These are phyloP conservation scores for Hymenoscyphus occultus DNA, from an alignment of 2,329 filamentous ascomycete species.

Conservation along the genomic window DNA sequence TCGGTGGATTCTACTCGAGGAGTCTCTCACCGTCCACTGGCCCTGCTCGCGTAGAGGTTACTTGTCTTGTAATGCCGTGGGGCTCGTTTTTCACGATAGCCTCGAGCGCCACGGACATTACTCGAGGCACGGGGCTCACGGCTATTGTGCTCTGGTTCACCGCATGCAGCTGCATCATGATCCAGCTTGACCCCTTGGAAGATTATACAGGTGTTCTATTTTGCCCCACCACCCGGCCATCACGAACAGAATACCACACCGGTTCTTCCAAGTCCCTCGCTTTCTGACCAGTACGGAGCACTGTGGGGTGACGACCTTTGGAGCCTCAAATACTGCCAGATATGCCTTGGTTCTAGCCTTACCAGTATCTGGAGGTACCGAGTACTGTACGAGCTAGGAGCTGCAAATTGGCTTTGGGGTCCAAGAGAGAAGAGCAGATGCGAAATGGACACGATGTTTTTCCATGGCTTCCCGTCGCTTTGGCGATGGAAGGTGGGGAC, in stretches of 20 bases:
- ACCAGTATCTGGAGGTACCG: neutral
- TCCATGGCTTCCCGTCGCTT: neutral
- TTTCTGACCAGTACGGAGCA: neutral
- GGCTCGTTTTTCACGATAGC: neutral
- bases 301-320: neutral
- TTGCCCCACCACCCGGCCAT: neutral
- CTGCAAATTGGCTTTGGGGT: neutral
- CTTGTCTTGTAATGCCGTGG: neutral
- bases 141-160: neutral
- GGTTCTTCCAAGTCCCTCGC: neutral
- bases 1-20: neutral
- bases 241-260: neutral
- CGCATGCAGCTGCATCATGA: neutral
- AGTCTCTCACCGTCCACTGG: neutral
- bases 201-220: neutral
- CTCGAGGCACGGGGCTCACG: neutral
- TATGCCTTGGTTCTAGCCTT: neutral
- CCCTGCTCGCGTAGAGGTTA: too few relatives aligned
- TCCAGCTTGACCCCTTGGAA: neutral
- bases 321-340: neutral
- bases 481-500: neutral
- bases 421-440: neutral
- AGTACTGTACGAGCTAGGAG: neutral
- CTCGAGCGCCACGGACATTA: slow-evolving; percentile 1
- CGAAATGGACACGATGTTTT: neutral